Evolutionary conservation across 1,284 basidiomycete species (phyloP).

Genomic region (Lentinula novae-zelandiae): DNA sequence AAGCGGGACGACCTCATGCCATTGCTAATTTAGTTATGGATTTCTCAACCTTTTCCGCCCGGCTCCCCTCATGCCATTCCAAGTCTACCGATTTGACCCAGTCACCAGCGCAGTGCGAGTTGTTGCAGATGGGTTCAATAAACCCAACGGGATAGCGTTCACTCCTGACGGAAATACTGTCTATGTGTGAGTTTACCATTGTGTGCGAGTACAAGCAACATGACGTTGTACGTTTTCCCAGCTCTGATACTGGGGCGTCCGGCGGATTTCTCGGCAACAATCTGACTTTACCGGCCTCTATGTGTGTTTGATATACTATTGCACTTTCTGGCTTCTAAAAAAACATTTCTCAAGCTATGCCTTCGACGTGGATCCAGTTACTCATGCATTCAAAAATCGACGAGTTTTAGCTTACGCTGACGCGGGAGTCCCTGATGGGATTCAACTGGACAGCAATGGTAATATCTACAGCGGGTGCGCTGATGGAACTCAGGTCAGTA

Average conservation of each 20-base stretch:
- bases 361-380: conserved; percentile 64
- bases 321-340: neutral
- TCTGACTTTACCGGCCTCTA: conserved; percentile 62
- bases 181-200: conserved; percentile 49
- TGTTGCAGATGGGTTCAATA: conserved; percentile 66
- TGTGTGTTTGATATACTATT: conserved; percentile 39
- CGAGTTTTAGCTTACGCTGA: conserved; percentile 71
- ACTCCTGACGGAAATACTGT: conserved; percentile 59
- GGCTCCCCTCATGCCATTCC: conserved; percentile 58
- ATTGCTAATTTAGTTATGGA: conserved; percentile 48
- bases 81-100: conserved; percentile 73
- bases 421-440: conserved; percentile 62
- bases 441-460: conserved; percentile 62
- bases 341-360: conserved; percentile 47
- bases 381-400: conserved; percentile 56
- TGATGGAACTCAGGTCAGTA: conserved; percentile 51
- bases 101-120: conserved; percentile 59
- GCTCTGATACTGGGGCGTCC: conserved; percentile 49
- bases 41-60: conserved; percentile 64
- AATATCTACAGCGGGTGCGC: conserved; percentile 71
- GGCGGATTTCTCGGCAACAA: conserved; percentile 53
- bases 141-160: conserved; percentile 68
- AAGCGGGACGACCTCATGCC: neutral
- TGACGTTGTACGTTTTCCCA: conserved; percentile 21
- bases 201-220: neutral